Base-by-base conservation (phyloP, 148 eudicot species). In the Beta vulgaris region DNA sequence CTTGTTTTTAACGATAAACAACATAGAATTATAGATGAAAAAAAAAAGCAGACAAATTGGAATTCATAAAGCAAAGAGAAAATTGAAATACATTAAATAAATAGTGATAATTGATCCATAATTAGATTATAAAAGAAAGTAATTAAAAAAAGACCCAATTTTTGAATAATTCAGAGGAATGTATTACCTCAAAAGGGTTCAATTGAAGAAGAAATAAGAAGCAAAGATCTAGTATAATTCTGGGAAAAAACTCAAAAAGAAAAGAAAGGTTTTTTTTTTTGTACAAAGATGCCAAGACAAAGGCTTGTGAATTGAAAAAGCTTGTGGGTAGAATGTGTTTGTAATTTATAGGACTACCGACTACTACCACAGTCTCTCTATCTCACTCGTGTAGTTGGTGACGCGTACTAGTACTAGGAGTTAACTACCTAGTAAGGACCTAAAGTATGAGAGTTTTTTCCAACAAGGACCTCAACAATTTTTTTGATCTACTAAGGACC, bases 311-410 rank as follows among this genome's bases (percentile, higher is more conserved):
- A 26, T 37, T 37, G 32, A 14, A 67, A 66, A 55, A 67, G 4
- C 3, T 40, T 34, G 62, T 7, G 37, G 4, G 12, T 23, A 15
- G 7, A 44, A 48, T 64, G 71, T 11, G 15, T 49, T 25, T 7
- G 65, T 63, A 65, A 65, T 75, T 75, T 65, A 75, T 75, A 66
- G 64, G 62, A 31, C 60, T 1, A 10, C 34, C 44, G 4, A 2
- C 16, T 23, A 13, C 35, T 39, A 36, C 18, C 26, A 6, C 51
- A 15, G n/a, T 72, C 31, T 68, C 40, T 48, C 19, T 26, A 34
- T 71, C 15, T 25, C 66, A n/a, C 19, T 36, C 15, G 36, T 40
- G 39, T 19, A 12, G 39, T 60, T 19, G 54, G 26, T 42, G 76
- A 26, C 26, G 53, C 34, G n/a, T 58, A 58, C 34, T 2, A n/a